Base-by-base conservation (phyloP, 1,139 yeast species). In the Blastobotrys malaysiensis region DNA sequence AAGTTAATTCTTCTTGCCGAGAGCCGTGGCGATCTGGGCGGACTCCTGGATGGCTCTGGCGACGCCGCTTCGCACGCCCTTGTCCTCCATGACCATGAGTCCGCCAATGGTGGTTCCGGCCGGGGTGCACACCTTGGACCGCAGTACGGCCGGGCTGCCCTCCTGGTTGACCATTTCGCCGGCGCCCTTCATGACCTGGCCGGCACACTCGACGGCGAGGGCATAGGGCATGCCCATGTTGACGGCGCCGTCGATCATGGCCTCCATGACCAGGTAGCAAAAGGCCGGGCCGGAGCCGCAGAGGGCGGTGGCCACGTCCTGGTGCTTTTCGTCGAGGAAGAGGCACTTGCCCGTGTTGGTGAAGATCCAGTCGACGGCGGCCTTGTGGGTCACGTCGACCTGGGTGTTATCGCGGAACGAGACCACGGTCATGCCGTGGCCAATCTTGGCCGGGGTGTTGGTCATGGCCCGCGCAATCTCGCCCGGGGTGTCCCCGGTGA, bases 51-150 rank as follows among this genome's bases (percentile, higher is more conserved):
- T 86, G 49, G 96, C 96, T 63, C 90, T 79, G 50, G 96, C 83
- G 64, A 93, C 86, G 20, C 90, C 90, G 50, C 90, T 81, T 73
- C 97, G 84, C 49, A 93, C 88, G 48, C 91, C 95, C 52, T 83
- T 83, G 63, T 90, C 97, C 73, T 93, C 99, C 86, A 95, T 82
- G 63, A 83, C 88, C 70, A 91, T 79, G 59, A 95, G 76, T 0
- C 99, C 99, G 3, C 97, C 96, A 68, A 95, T 93, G 7, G 99
- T 93, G 53, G 97, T 91, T 43, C 99, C 99, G 36, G 95, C 99
- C 16, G 99, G 99, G 0, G 99, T 93, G 68, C 97, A 90, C 5
- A 93, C 95, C 65, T 86, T 86, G 69, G 88, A 84, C 68, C 88
- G 87, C 69, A 93, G 78, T 18, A 81, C 89, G 9, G 95, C 95